These are phyloP conservation scores for Starmerella gropengiesseri DNA, from an alignment of 805 yeast genomes.

Conservation along the genomic window DNA sequence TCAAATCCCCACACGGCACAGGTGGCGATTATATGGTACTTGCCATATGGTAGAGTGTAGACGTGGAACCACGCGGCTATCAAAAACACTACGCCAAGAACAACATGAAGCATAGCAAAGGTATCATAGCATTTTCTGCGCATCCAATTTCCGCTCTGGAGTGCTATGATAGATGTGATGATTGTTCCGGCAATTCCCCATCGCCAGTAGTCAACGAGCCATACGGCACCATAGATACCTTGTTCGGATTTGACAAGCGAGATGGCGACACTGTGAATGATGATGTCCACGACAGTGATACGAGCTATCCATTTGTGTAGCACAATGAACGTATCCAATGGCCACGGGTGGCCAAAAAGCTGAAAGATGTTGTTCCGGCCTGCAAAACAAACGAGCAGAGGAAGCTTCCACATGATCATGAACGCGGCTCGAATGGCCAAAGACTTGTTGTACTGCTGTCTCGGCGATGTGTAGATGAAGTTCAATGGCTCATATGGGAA, in stretches of 20 bases:
- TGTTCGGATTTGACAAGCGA: constrained; percentile 27
- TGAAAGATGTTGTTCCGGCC: constrained; percentile 61
- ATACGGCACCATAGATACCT: constrained; percentile 23
- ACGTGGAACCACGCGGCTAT: constrained; percentile 50
- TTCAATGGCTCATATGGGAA: constrained; percentile 12
- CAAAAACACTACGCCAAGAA: constrained; percentile 45
- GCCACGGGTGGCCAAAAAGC: constrained; percentile 36
- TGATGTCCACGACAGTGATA: constrained; percentile 37
- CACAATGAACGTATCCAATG: constrained; percentile 35
- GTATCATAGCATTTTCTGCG: constrained; percentile 48
- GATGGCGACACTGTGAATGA: constrained; percentile 46
- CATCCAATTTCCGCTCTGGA: constrained; percentile 42
- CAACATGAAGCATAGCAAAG: constrained; percentile 46
- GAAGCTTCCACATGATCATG: constrained; percentile 29
- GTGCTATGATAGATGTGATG: constrained; percentile 34
- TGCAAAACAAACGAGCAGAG: constrained; percentile 45
- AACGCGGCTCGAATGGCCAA: constrained; percentile 19
- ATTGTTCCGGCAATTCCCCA: constrained; percentile 37
- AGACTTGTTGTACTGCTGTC: constrained; percentile 21
- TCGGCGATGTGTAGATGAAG: constrained; percentile 15
- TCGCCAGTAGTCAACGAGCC: constrained; percentile 21
- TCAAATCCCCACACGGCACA: constrained; percentile 65
- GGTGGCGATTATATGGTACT: constrained; percentile 12
- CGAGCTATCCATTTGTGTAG: constrained; percentile 59
- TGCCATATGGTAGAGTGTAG: constrained; percentile 14